Evolutionary conservation across 2,329 filamentous ascomycete species (phyloP), one percentile per base, ranked within the genome.

Genomic region (Penicillium sp.): DNA sequence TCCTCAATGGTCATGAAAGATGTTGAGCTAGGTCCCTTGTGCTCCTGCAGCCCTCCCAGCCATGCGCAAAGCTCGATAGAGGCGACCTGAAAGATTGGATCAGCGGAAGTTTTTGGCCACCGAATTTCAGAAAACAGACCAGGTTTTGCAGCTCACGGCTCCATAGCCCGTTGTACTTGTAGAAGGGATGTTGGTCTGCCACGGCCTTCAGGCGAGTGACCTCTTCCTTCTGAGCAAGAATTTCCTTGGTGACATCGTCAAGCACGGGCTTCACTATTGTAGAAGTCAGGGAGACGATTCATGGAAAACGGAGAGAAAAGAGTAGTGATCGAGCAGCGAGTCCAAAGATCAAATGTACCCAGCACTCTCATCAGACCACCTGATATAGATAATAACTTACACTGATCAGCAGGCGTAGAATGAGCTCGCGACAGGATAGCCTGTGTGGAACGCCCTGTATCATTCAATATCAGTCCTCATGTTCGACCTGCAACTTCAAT

Each of bases 151-250:
- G 74, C 62, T 87, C 82, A 51, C 88, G 81, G 26, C 82, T 80
- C 93, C 93, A 98, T 67, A 88, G 81, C 49, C 77, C 75, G 70
- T 96, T 96, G 75, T 94, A 96, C 79, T 95, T 96, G 82, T 97
- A 98, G 76, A 97, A 98, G 0, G 93, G 91, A 63, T 94, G 85
- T 66, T 87, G 79, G 24, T 88, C 90, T 2, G 90, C 88, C 48
- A 87, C 79, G 48, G 77, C 72, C 53, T 81, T 79, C 39, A 98
- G 80, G 58, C 84, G 81, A 50, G 75, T 72, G 40, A 96, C 78
- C 39, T 84, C 85, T 42, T 81, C 75, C 49, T 87, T 78, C 67
- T 95, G 82, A 32, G 85, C 79, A 55, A 79, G 74, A 65, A 97
- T 86, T 50, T 80, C 79, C 53, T 74, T 72, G 53, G 88, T 80